These are phyloP conservation scores for Pestalotiopsis sp. DNA, from an alignment of 2,329 filamentous ascomycete genomes.

Conservation along the genomic window DNA sequence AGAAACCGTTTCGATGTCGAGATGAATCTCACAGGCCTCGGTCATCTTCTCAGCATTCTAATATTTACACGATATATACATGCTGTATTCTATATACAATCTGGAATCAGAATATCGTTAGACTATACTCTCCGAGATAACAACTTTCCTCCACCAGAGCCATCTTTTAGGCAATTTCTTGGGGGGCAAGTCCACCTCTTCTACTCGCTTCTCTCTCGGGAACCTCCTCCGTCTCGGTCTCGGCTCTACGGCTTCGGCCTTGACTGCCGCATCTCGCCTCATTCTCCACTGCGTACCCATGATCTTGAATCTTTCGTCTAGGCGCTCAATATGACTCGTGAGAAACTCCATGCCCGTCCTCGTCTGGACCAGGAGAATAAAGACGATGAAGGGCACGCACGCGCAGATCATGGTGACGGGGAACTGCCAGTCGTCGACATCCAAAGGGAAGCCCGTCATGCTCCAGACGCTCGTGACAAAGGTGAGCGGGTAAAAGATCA, in stretches of 20 bases:
- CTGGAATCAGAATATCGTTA: neutral
- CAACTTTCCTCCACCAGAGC: neutral
- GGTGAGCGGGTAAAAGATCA: constrained; percentile 9
- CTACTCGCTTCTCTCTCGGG: neutral
- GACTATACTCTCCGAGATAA: neutral
- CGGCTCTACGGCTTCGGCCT: neutral
- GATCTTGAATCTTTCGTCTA: neutral
- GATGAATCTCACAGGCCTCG: too few relatives aligned
- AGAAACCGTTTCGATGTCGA: too few relatives aligned
- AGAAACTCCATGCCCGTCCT: constrained; percentile 8
- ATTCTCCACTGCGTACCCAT: neutral
- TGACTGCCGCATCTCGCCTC: neutral
- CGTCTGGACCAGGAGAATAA: constrained; percentile 5
- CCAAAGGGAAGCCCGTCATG: constrained; percentile 6
- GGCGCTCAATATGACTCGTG: neutral
- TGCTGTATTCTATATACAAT: neutral
- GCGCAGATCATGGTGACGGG: constrained; percentile 13
- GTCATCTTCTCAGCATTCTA: too few relatives aligned
- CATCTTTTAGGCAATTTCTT: neutral
- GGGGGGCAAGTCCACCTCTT: neutral
- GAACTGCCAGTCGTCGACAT: constrained; percentile 14
- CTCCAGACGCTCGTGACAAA: constrained; percentile 14
- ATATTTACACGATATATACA: neutral
- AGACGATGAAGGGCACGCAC: constrained; percentile 9
- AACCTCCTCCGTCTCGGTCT: constrained; percentile 8